Evolutionary conservation across 2,329 filamentous ascomycete species (phyloP).

Genomic region (Chaetomium sp.): DNA sequence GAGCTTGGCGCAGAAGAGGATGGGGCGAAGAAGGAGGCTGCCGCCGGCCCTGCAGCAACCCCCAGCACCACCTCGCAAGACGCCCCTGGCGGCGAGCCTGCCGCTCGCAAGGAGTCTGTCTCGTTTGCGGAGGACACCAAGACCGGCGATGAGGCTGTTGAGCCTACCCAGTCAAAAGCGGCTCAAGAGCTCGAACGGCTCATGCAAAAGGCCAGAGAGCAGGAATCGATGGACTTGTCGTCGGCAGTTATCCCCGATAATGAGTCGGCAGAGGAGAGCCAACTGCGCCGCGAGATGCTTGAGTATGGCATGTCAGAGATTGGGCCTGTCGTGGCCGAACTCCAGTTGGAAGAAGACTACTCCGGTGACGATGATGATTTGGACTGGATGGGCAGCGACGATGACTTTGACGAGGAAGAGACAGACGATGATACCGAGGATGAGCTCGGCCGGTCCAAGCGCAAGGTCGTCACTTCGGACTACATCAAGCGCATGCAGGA

Average conservation of each 20-base stretch:
- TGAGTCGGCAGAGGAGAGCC: slow-evolving; percentile 79
- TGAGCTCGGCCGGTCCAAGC: slow-evolving; percentile 72
- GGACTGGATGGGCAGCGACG: slow-evolving; percentile 57
- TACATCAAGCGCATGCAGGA: slow-evolving; percentile 84
- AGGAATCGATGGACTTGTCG: slow-evolving; percentile 51
- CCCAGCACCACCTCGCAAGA: neutral
- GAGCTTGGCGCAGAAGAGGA: neutral
- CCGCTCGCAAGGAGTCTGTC: slow-evolving; percentile 57
- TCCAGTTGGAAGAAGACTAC: slow-evolving; percentile 76
- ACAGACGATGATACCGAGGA: slow-evolving; percentile 71
- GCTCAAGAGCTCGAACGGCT: slow-evolving; percentile 57
- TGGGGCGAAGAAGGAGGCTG: neutral
- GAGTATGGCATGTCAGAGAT: slow-evolving; percentile 87
- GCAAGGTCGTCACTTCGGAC: slow-evolving; percentile 67
- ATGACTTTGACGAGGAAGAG: slow-evolving; percentile 51
- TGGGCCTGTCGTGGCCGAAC: slow-evolving; percentile 86
- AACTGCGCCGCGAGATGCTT: slow-evolving; percentile 83
- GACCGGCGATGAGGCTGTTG: slow-evolving; percentile 42
- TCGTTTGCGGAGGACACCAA: slow-evolving; percentile 66
- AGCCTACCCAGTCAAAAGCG: slow-evolving; percentile 43
- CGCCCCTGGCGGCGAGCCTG: neutral
- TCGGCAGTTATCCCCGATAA: slow-evolving; percentile 67
- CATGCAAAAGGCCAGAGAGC: slow-evolving; percentile 58
- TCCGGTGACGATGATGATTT: slow-evolving; percentile 55
- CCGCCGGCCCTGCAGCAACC: neutral